Base-by-base conservation (phyloP, 2,329 filamentous ascomycete genomes). In the Xylariomycetidae sp. region DNA sequence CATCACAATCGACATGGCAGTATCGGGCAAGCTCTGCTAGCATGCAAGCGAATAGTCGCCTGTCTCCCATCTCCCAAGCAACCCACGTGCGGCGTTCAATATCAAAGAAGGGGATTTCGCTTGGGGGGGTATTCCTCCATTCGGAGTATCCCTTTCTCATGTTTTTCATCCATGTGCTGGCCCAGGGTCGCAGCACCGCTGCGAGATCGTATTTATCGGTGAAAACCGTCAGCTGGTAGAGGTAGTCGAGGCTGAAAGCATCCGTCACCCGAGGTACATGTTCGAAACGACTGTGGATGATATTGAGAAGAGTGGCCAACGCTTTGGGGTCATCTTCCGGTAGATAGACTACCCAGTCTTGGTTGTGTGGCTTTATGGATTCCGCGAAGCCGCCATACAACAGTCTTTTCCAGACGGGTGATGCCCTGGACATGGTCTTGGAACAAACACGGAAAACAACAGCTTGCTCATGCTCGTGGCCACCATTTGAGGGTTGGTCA, bases 241-340 rank as follows among this genome's bases (percentile, higher is more conserved):
- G 29, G 4, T 32, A 19, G 15, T 31, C 31, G 6, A 42, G 5
- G 5, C 30, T 5, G 3, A 44, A 15, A n/a, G 19, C 4, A 1
- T 32, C 26, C 1, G 25, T n/a, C 12, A 20, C 6, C 4, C 35
- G 29, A 2, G 50, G 48, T 1, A 57, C 31, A 9, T 39, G 34
- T 4, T 53, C 43, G 20, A 54, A 50, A 7, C 40, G 44, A 12
- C 47, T 37, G 19, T 59, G 56, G 10, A 57, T 46, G 10, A 59
- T 57, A 30, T 52, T 48, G 10, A 59, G 33, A n/a, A 59, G 20
- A n/a, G 49, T 44, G 6, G 42, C 29, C 43, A 57, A 48, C 0
- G 53, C 44, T 19, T 39, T 40, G 5, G 56, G 45, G 7, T 53
- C 36, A 29, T 58, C 56, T n/a, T 56, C 54, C 8, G 55, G 56